phyloP scores from a whole-genome alignment of 2,329 filamentous ascomycete species.

The Xenosphaeropsis pyriputrescens region DNA sequence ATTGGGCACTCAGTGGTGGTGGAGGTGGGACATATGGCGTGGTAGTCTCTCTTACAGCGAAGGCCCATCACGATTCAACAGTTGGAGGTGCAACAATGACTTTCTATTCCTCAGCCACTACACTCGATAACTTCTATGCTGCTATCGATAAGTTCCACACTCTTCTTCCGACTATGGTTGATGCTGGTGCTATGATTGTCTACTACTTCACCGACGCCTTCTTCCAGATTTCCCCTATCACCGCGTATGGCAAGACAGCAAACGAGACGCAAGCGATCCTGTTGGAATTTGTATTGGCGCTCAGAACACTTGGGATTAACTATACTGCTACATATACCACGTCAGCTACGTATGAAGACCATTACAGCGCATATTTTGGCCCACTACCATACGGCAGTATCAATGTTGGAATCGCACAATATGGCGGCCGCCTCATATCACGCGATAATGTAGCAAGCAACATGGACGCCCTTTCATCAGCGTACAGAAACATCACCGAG shows the following conservation, averaged over 20 bases:
- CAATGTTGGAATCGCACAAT: conserved; percentile 17
- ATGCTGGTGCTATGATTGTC: conserved; percentile 31
- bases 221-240: conserved; percentile 32
- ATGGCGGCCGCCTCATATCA: conserved; percentile 28
- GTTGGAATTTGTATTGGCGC: conserved; percentile 25
- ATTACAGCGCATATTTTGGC: conserved; percentile 16
- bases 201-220: conserved; percentile 30
- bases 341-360: conserved; percentile 13
- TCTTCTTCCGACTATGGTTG: conserved; percentile 28
- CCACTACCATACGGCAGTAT: conserved; percentile 15
- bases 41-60: conserved; percentile 37
- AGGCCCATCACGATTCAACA: conserved; percentile 27
- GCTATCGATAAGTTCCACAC: conserved; percentile 29
- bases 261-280: conserved; percentile 28
- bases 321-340: conserved; percentile 12
- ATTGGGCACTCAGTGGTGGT: conserved; percentile 47
- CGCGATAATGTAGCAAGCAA: conserved; percentile 17
- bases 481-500: conserved; percentile 19
- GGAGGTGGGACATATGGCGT: conserved; percentile 44
- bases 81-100: conserved; percentile 28
- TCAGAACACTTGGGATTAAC: conserved; percentile 21
- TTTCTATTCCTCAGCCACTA: conserved; percentile 21
- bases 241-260: conserved; percentile 28
- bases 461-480: conserved; percentile 8
- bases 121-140: conserved; percentile 29